Conservation (phyloP, 108 stramenopile genomes). For the Skeletonema grethae region DNA sequence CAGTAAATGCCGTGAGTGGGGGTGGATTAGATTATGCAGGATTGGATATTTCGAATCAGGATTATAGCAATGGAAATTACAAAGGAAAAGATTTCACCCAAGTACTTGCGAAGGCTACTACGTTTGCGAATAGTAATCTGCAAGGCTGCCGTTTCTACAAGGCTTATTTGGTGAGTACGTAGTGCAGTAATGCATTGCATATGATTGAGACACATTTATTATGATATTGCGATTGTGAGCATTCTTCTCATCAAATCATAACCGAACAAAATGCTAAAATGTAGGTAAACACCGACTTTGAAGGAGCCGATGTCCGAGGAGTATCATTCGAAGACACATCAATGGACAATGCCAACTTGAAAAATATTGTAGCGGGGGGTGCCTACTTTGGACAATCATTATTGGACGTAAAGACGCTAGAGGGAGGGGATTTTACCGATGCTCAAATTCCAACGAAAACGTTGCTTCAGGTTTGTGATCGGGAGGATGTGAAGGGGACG, state of each 20-base stretch:
- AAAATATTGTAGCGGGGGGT: conserved; percentile 67
- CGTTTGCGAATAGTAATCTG: conserved; percentile 72
- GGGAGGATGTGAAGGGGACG: conserved; percentile 85
- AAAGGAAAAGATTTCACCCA: conserved; percentile 90
- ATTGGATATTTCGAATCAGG: conserved; percentile 76
- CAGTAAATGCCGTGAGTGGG: conserved; percentile 51
- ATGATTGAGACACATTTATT: background rate
- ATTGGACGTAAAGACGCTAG: conserved; percentile 60
- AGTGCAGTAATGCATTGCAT: background rate
- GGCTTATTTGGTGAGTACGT: conserved; percentile 72
- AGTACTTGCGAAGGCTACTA: conserved; percentile 80
- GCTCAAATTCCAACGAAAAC: conserved; percentile 80
- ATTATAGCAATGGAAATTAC: conserved; percentile 75
- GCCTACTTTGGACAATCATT: conserved; percentile 75
- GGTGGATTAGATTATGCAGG: conserved; percentile 78
- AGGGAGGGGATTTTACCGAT: conserved; percentile 85
- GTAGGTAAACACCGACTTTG: conserved; percentile 71
- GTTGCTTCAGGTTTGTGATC: conserved; percentile 62
- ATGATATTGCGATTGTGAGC: background rate
- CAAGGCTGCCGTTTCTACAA: conserved; percentile 89
- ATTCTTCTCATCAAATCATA: background rate
- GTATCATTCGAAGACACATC: conserved; percentile 81
- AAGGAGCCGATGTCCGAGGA: conserved; percentile 74
- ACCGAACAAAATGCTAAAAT: background rate
- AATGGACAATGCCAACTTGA: conserved; percentile 78